phyloP scores from a whole-genome alignment of 2,329 filamentous ascomycete genomes.

The Claviceps monticola region DNA sequence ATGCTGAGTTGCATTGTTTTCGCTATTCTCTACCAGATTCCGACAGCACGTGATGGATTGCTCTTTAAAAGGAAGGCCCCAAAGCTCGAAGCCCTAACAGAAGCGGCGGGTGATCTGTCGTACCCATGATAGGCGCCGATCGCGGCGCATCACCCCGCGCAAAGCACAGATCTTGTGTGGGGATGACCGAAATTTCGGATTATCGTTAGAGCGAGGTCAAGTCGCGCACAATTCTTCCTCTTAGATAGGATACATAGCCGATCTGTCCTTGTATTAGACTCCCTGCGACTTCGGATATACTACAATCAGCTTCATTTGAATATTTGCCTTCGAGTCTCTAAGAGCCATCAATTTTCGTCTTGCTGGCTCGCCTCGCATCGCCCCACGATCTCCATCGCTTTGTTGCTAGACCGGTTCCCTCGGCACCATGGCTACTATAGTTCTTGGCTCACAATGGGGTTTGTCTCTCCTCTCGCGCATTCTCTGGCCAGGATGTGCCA shows the following conservation, averaged over 20 bases:
- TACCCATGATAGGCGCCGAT: neutral
- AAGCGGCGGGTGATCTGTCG: neutral
- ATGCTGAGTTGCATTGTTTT: too few relatives aligned
- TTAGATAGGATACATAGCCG: too few relatives aligned
- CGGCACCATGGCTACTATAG: neutral
- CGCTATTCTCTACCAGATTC: too few relatives aligned
- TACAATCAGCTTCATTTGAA: too few relatives aligned
- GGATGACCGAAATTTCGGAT: too few relatives aligned
- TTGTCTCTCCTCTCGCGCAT: constrained; percentile 10
- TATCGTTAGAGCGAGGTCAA: too few relatives aligned
- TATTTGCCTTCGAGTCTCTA: neutral
- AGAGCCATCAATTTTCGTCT: neutral
- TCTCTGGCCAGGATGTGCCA: neutral
- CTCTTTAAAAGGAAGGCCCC: too few relatives aligned
- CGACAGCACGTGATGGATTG: too few relatives aligned
- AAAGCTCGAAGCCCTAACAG: neutral
- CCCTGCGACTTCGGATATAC: too few relatives aligned
- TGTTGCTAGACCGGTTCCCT: neutral
- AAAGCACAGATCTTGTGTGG: neutral
- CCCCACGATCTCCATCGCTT: neutral
- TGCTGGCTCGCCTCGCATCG: neutral
- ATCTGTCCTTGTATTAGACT: too few relatives aligned
- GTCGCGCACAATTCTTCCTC: too few relatives aligned
- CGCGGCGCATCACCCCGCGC: neutral
- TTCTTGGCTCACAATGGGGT: constrained; percentile 27